phyloP scores from a whole-genome alignment of 352 stramenopile genomes.

The Phytophthora pluvialis region DNA sequence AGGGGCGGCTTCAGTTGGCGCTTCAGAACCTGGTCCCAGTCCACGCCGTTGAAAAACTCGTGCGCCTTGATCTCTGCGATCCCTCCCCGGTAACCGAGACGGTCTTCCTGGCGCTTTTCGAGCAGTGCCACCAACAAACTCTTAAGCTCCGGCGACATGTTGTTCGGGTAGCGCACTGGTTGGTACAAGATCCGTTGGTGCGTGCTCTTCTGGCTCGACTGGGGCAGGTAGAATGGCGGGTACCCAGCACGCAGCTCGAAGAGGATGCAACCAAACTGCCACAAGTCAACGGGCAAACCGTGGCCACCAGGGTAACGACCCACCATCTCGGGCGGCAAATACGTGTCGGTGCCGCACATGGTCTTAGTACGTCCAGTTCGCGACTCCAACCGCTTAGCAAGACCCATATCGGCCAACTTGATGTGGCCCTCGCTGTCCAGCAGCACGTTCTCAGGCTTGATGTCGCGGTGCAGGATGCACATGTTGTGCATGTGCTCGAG shows the following conservation, averaged over 20 bases:
- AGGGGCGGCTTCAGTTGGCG: slow-evolving; percentile 69
- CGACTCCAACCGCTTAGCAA: slow-evolving; percentile 88
- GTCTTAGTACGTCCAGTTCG: slow-evolving; percentile 81
- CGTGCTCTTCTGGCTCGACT: slow-evolving; percentile 90
- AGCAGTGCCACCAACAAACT: slow-evolving; percentile 70
- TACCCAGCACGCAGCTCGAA: slow-evolving; percentile 93
- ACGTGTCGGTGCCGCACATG: slow-evolving; percentile 92
- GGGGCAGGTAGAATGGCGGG: slow-evolving; percentile 92
- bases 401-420: slow-evolving; percentile 92
- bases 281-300: slow-evolving; percentile 92
- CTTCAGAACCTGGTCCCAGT: slow-evolving; percentile 81
- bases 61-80: slow-evolving; percentile 75
- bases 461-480: slow-evolving; percentile 93
- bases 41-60: slow-evolving; percentile 75
- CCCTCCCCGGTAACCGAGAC: slow-evolving; percentile 65
- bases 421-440: slow-evolving; percentile 90
- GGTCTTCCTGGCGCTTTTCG: slow-evolving; percentile 85
- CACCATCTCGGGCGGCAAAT: slow-evolving; percentile 91
- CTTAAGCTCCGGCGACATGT: slow-evolving; percentile 83
- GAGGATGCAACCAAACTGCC: slow-evolving; percentile 94
- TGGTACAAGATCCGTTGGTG: slow-evolving; percentile 92
- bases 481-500: slow-evolving; percentile 92
- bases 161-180: slow-evolving; percentile 84
- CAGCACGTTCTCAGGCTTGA: slow-evolving; percentile 94
- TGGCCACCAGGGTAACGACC: slow-evolving; percentile 78